A percentile compares a stretch with the other conserved stretches of the same genome.
Evolutionary conservation across 1,284 basidiomycete genomes (phyloP).

Genomic region (Cystobasidium pallidum): DNA sequence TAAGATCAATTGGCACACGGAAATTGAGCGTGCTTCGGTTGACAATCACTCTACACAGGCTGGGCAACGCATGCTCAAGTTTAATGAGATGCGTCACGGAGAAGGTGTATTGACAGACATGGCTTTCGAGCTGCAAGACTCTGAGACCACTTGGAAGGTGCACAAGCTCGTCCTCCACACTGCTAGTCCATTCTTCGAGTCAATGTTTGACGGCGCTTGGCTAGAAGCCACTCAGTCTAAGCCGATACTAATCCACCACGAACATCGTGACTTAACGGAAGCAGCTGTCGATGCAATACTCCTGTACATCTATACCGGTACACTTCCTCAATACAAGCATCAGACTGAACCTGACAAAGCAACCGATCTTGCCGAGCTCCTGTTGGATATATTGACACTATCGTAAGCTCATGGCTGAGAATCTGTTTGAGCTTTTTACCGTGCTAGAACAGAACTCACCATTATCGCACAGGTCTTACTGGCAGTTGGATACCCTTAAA

Average conservation of each 20-base stretch:
- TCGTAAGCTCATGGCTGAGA: neutral
- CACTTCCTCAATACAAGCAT: neutral
- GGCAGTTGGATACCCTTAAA: neutral
- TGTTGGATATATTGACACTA: neutral
- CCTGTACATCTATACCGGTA: slow-evolving; percentile 2
- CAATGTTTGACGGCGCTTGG: neutral
- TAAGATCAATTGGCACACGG: neutral
- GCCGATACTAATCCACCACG: neutral
- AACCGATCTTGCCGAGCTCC: neutral
- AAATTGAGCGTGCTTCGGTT: neutral
- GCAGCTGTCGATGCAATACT: neutral
- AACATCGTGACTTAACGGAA: slow-evolving; percentile 1
- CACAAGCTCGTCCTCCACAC: slow-evolving; percentile 4
- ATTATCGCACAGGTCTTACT: neutral
- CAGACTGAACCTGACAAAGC: neutral
- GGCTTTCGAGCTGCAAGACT: neutral
- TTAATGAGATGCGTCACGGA: neutral
- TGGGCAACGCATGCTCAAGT: neutral
- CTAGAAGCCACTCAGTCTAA: neutral
- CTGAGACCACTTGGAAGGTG: neutral
- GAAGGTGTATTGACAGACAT: neutral
- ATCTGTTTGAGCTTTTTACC: neutral
- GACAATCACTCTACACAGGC: neutral
- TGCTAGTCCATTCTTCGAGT: neutral
- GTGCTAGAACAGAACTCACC: neutral